Evolutionary conservation across 2,329 filamentous ascomycete species (phyloP).

Genomic region (Tolypocladium pustulatum): DNA sequence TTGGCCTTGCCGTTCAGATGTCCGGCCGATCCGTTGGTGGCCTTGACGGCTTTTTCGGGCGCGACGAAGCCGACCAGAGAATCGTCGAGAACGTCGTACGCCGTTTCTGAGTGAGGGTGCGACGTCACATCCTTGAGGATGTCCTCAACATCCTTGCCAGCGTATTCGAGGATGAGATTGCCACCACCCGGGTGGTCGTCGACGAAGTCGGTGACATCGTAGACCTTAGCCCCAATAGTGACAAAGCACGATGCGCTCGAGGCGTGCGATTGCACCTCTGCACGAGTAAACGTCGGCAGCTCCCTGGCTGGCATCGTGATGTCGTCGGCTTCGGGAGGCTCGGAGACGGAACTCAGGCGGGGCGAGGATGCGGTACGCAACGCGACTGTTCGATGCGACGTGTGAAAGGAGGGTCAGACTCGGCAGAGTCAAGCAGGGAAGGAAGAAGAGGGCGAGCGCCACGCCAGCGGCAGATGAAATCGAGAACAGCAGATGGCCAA

Average conservation of each 20-base stretch:
- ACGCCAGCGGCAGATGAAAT: background rate
- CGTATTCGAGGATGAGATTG: constrained; percentile 82
- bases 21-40: constrained; percentile 9
- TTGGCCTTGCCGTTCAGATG: constrained; percentile 1
- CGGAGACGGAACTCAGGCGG: constrained; percentile 5
- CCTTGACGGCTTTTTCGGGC: constrained; percentile 40
- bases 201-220: constrained; percentile 87
- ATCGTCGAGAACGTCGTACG: constrained; percentile 93
- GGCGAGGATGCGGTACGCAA: constrained; percentile 1
- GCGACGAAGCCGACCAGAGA: constrained; percentile 72
- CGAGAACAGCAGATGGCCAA: background rate
- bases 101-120: constrained; percentile 78
- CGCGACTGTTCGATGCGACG: background rate
- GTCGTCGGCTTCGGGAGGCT: background rate
- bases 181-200: constrained; percentile 84
- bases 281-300: constrained; percentile 70
- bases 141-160: constrained; percentile 70
- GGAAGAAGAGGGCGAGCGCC: background rate
- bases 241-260: constrained; percentile 82
- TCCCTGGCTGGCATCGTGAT: constrained; percentile 63
- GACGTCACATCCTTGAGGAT: constrained; percentile 78
- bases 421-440: background rate
- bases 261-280: constrained; percentile 76
- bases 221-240: constrained; percentile 80
- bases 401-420: background rate